These are phyloP conservation scores for Auricularia cornea DNA, from an alignment of 768 basidiomycete species.

Conservation along the genomic window DNA sequence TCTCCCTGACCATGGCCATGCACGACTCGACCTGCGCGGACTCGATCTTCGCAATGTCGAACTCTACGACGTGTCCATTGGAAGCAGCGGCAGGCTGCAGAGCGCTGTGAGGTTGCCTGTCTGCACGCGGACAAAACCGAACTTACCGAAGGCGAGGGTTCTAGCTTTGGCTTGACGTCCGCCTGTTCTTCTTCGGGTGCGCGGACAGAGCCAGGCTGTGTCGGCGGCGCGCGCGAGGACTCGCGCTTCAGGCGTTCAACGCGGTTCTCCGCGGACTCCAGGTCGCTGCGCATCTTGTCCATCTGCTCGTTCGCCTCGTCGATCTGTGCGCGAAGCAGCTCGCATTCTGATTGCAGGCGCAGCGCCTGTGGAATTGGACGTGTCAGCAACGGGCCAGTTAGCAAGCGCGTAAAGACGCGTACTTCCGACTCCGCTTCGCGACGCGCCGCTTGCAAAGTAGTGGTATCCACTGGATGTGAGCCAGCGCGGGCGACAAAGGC, in stretches of 20 bases:
- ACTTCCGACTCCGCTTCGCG: conserved; percentile 31
- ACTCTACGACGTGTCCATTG: conserved; percentile 38
- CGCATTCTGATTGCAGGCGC: conserved; percentile 47
- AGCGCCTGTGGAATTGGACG: not conserved
- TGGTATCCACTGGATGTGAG: not conserved
- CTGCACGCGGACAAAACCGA: no score
- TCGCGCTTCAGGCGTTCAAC: conserved; percentile 51
- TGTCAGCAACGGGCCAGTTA: not conserved
- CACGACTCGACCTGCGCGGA: conserved; percentile 44
- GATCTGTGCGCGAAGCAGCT: conserved; percentile 39
- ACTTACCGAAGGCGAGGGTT: conserved; percentile 1
- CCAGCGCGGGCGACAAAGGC: not conserved
- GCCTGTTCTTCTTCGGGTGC: conserved; percentile 16
- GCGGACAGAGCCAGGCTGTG: conserved; percentile 21
- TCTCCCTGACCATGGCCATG: conserved; percentile 35
- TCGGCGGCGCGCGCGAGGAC: conserved; percentile 34
- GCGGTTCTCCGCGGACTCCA: conserved; percentile 51
- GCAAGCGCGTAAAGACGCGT: conserved; percentile 34
- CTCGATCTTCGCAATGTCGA: conserved; percentile 47
- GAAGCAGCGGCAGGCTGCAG: conserved; percentile 20
- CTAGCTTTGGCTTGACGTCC: conserved; percentile 17
- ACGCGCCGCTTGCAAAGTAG: not conserved
- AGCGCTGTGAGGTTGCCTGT: no score
- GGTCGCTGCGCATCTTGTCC: conserved; percentile 41
- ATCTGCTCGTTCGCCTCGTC: conserved; percentile 42